Evolutionary conservation across 1,284 basidiomycete species (phyloP), one percentile per base, ranked within the genome.

Genomic region (Amylostereum chailletii): DNA sequence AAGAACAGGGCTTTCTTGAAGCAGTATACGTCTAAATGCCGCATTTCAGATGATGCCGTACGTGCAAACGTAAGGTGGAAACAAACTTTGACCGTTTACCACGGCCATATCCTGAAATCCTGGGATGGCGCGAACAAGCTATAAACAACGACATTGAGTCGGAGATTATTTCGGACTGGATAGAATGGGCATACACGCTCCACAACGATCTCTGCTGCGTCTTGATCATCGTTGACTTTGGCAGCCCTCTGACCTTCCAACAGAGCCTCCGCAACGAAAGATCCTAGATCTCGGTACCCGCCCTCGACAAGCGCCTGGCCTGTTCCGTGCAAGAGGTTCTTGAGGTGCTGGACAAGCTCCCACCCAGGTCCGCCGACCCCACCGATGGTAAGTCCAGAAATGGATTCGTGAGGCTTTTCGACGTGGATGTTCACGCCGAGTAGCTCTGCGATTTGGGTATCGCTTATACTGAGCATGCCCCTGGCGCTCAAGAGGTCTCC

Each of bases 1-100:
- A 94, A 75, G 65, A 92, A 90, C 32, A 94, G 71, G 1, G 88
- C 90, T 60, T 94, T 93, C 65, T 93, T 94, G 74, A 91, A 90
- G 60, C 90, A 77, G 65, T 90, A 93, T 7, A 93, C 75, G 5
- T 78, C 87, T 90, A 56, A 27, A 27, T 51, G 34, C n/a, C 5
- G 46, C 36, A 48, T 43, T 37, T 40, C 32, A 30, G 30, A 34
- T 30, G 19, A 19, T 19, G 19, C 33, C 42, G 7, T 46, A 29
- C n/a, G 39, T 19, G 42, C 9, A 11, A 43, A 46, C 36, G 38
- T 26, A 19, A n/a, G 34, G n/a, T n/a, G 31, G 3, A 40, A 37
- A 72, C 82, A 62, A 60, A 88, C 87, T 75, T 62, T 76, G 67
- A 31, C 72, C 78, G 40, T 84, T 64, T 1, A 90, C 75, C 5